Evolutionary conservation across 2,329 filamentous ascomycete genomes (phyloP), one percentile per base, ranked within the genome.

Genomic region (Cryphonectria radicalis): DNA sequence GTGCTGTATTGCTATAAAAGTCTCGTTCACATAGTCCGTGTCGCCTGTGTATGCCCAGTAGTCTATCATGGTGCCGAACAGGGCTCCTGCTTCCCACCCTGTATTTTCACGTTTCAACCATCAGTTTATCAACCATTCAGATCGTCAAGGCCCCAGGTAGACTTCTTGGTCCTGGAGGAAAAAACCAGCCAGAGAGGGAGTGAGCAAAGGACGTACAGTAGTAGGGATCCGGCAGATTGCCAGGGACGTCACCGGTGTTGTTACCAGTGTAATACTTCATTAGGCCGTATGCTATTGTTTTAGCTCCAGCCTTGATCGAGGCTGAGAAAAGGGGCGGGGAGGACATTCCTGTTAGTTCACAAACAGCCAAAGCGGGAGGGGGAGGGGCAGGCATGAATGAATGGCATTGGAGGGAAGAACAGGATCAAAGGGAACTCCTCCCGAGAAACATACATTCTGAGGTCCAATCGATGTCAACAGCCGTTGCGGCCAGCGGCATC

Each of bases 1-100:
- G 73, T 83, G 85, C 55, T 85, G 81, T 78, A 90, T 81, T 0
- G 81, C 84, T 72, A 86, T 77, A 66, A 83, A 89, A 6, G 87
- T 80, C 40, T 86, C 78, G 28, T 84, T 77, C 76, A 90, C 90
- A 79, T 90, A 90, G 25, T 83, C 84, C 0, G 78, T 77, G 77
- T 91, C 89, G 68, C 87, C 88, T 0, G 89, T 91, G 70, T 86
- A 85, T 73, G 86, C 85, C 88, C 88, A 91, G 77, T 91, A 91
- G 78, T 91, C 88, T 70, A 92, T 85, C 74, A 90, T 77, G 0
- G 87, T 86, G 76, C 88, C 87, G 82, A 90, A 90, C 82, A 92
- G 83, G 50, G 87, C 86, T 93, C 89, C 88, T 13, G 89, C 89
- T 77, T 93, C 89, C 91, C 91, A 93, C 91, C 91, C 84, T 7